phyloP scores from a whole-genome alignment of 2,329 filamentous ascomycete genomes.

The Dryadomyces sulphureus region DNA sequence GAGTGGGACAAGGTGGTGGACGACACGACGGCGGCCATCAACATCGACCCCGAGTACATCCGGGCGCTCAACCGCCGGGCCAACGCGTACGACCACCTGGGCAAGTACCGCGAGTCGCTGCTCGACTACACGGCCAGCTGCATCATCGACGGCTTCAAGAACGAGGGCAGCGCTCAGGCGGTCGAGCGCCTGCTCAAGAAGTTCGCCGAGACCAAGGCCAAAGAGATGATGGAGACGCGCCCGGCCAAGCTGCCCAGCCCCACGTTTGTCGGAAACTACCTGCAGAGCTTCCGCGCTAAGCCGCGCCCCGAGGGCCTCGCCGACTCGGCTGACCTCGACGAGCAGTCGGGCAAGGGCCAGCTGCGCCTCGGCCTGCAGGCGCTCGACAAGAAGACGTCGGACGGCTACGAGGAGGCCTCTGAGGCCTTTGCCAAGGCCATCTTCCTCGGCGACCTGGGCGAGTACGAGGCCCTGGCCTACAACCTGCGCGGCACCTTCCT shows the following conservation, averaged over 20 bases:
- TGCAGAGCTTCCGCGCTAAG: conserved; percentile 90
- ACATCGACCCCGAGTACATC: conserved; percentile 87
- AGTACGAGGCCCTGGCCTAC: conserved; percentile 80
- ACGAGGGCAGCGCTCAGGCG: conserved; percentile 72
- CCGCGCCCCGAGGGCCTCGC: conserved; percentile 68
- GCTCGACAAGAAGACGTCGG: conserved; percentile 73
- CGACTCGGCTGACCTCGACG: conserved; percentile 60
- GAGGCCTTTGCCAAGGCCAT: conserved; percentile 77
- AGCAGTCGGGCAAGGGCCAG: conserved; percentile 71
- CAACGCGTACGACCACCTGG: conserved; percentile 89
- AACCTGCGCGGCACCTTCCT: conserved; percentile 95
- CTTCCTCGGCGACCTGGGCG: conserved; percentile 63
- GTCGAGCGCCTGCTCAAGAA: conserved; percentile 93
- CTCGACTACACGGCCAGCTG: conserved; percentile 97
- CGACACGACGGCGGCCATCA: conserved; percentile 88
- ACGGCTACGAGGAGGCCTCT: conserved; percentile 82
- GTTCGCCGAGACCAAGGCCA: conserved; percentile 88
- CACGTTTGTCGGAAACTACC: conserved; percentile 95
- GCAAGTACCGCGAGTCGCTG: conserved; percentile 82
- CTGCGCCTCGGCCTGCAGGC: conserved; percentile 70
- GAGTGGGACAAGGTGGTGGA: conserved; percentile 95
- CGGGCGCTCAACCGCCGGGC: conserved; percentile 95
- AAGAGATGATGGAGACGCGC: conserved; percentile 77
- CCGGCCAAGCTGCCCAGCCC: conserved; percentile 80
- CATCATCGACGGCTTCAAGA: conserved; percentile 96